Conservation (phyloP, 345 rosid species). For the Euphorbia pulcherrima region DNA sequence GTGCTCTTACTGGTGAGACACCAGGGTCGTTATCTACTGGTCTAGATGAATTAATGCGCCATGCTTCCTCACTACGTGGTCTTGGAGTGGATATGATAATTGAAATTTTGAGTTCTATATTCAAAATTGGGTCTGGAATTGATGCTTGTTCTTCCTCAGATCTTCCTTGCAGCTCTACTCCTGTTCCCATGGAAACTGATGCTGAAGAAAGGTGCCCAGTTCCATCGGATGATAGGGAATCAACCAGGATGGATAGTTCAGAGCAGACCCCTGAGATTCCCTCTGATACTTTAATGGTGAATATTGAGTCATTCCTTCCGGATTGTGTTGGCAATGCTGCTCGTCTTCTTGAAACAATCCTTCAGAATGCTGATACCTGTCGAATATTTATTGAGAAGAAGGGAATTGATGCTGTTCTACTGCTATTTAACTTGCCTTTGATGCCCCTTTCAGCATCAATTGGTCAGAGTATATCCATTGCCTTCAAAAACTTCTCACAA, state of each 20-base stretch:
- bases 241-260: slow-evolving; percentile 41
- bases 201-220: slow-evolving; percentile 47
- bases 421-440: slow-evolving; percentile 67
- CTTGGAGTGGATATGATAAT: slow-evolving; percentile 88
- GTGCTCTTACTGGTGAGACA: slow-evolving; percentile 79
- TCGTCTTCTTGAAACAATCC: slow-evolving; percentile 87
- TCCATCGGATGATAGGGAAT: slow-evolving; percentile 37
- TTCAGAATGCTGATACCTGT: slow-evolving; percentile 93
- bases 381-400: slow-evolving; percentile 89
- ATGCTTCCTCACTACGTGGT: slow-evolving; percentile 78
- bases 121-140: slow-evolving; percentile 62
- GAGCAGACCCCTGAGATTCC: slow-evolving; percentile 52
- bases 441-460: slow-evolving; percentile 74
- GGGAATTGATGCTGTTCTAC: slow-evolving; percentile 81
- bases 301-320: slow-evolving; percentile 68
- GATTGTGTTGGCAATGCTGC: slow-evolving; percentile 76
- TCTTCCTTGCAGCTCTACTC: slow-evolving; percentile 34
- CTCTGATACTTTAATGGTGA: slow-evolving; percentile 48
- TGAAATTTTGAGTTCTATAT: slow-evolving; percentile 62
- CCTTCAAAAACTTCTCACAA: slow-evolving; percentile 89
- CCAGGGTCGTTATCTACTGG: slow-evolving; percentile 80
- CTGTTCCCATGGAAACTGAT: slow-evolving; percentile 92
- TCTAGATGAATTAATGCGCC: slow-evolving; percentile 91
- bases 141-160: slow-evolving; percentile 47
- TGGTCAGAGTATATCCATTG: slow-evolving; percentile 76